Percentiles rank a stretch among this genome's conserved stretches.
Conservation (phyloP, 768 basidiomycete species). For the Mycena rosella region DNA sequence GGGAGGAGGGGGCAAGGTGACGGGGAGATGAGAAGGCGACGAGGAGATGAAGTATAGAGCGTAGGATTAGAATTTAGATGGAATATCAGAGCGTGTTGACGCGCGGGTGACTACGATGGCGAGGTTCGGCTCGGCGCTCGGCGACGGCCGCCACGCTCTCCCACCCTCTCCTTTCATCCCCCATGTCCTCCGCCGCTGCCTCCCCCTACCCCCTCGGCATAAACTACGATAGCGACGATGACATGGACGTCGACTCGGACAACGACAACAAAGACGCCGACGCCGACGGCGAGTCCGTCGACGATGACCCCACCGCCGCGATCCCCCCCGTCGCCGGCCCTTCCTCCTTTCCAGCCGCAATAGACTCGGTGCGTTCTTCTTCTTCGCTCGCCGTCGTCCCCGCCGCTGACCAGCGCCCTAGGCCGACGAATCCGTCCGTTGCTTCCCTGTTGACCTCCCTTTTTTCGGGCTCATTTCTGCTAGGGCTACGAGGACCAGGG, state of each 20-base stretch:
- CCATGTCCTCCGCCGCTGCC: slow-evolving; percentile 46
- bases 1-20: not conserved
- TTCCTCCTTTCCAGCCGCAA: slow-evolving; percentile 47
- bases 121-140: slow-evolving; percentile 57
- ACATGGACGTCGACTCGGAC: slow-evolving; percentile 49
- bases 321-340: slow-evolving; percentile 53
- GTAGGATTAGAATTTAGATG: not conserved
- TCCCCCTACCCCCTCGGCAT: slow-evolving; percentile 59
- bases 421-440: slow-evolving; percentile 74
- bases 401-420: slow-evolving; percentile 39
- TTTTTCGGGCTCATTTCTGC: slow-evolving; percentile 36
- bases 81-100: not conserved
- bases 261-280: slow-evolving; percentile 61
- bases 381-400: slow-evolving; percentile 25
- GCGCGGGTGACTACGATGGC: not conserved
- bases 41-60: not conserved
- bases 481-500: slow-evolving; percentile 68
- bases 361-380: slow-evolving; percentile 56
- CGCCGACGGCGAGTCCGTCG: slow-evolving; percentile 73
- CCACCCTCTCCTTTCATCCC: slow-evolving; percentile 37
- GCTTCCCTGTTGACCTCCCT: slow-evolving; percentile 29
- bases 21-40: not conserved
- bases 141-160: slow-evolving; percentile 63
- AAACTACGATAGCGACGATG: slow-evolving; percentile 69
- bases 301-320: slow-evolving; percentile 62